Base-by-base conservation (phyloP, 2,329 filamentous ascomycete genomes). In the Canariomyces notabilis region DNA sequence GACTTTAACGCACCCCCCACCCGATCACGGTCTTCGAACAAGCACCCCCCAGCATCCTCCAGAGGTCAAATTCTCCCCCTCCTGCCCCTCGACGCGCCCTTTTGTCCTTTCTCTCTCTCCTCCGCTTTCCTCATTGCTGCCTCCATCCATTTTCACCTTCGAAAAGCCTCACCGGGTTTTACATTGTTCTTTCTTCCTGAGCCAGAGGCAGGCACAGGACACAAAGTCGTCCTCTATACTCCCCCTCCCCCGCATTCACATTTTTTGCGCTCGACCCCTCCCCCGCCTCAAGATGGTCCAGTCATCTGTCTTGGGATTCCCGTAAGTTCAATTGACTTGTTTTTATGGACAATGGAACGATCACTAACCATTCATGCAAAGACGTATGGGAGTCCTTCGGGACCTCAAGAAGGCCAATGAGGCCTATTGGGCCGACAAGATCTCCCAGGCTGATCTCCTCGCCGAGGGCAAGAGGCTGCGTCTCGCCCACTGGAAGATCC, bases 381-480 rank as follows among this genome's bases (percentile, higher is more conserved):
- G 57, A 71, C 91, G 93, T 68, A 96, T 97, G 88, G 93, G 93
- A 75, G 87, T 81, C 65, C 87, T 94, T 75, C 89, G 93, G 83
- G 93, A 98, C 80, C 83, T 98, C 70, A 98, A 98, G 86, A 98
- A 98, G 84, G 93, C 93, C 67, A 98, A 90, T 60, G 93, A 98
- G 75, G 89, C 91, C 70, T 98, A 82, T 73, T 98, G 93, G 93
- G 85, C 76, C 64, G 91, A 86, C 71, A 98, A 97, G 80, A 78
- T 95, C 70, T 90, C 88, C 56, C 88, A 90, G 67, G 82, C 86
- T 55, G 89, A 95, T 54, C 88, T 98, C 60, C 79, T 97, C 60
- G 79, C 82, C 53, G 93, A 97, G 83, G 93, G 87, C 70, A 97
- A 97, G 87, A 83, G 89, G 69, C 88, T 98, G 52, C 87, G 93